Evolutionary conservation across 2,329 filamentous ascomycete genomes (phyloP), one percentile per base, ranked within the genome.

Genomic region (Paecilomyces sp.): DNA sequence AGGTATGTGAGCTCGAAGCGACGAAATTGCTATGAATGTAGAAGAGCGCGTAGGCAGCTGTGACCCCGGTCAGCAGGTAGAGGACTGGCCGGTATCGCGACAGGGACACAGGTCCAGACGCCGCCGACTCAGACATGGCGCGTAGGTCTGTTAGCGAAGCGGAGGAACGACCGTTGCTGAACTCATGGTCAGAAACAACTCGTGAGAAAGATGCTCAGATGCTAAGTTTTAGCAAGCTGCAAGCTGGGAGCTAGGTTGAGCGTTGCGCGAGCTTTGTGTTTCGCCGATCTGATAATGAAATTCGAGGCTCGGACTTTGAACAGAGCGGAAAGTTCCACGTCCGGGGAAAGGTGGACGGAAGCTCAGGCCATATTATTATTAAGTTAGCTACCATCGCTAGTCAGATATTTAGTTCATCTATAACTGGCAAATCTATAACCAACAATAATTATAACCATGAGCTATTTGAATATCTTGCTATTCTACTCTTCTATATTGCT

Each of bases 21-120:
- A 68, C 33, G 50, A 75, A 58, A 55, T 70, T 67, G 58, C 71
- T 73, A 58, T 72, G 74, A 25, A 77, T 70, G 50, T 76, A 74
- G 13, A 76, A 66, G 41, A 78, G 63, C n/a, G 75, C 75, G 60
- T 75, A 77, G 15, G 76, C 72, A 34, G 75, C 73, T 50, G 72
- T 74, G 47, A 77, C 68, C 9, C 76, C 76, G 41, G 75, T 73
- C 47, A 76, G 67, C n/a, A 77, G 66, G 66, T 75, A 76, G 25
- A 78, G 65, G 33, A 72, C 64, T 28, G 75, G 75, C 56, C 74
- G 75, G 58, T 77, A 77, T 58, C 73, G 74, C 58, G 73, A 60
- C 54, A 75, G 59, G 55, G 70, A 71, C 28, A 69, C 64, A 58
- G 71, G 68, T 54, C 67, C 65, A 30, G 72, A 64, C 56, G 65